Evolutionary conservation across 164 flowering plant genomes (phyloP), one percentile per base, ranked within the genome.

Genomic region (Dillenia turbinata): DNA sequence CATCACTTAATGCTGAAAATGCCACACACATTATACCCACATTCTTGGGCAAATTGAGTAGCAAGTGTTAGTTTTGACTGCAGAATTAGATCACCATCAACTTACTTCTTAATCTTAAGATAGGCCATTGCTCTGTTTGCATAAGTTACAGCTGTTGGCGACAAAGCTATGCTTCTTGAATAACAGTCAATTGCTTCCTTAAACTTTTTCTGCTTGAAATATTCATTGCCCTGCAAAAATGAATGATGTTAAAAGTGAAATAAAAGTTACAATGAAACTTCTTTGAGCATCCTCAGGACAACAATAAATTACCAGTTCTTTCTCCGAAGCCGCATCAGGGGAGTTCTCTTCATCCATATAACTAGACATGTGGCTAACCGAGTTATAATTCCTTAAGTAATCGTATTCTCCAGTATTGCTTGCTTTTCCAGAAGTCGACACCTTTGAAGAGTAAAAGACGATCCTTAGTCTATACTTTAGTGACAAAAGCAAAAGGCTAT

Each of bases 111-210:
- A 52, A 88, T 59, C 82, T 86, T 94, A 43, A 94, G 77, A 71
- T 86, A 91, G 48, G 97, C 96, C 96, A 94, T 94, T 65, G 96
- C 99, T 69, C 99, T 83, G 69, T 91, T 94, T 65, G 97, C 99
- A 81, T 77, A 86, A 60, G 91, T 92, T 17, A 91, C 99, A 5
- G 99, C 87, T 46, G 89, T 81, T 44, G 99, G 99, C 14, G 94
- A 83, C 46, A 94, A 72, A 45, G 96, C 97, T 70, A 94, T 86
- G 85, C 99, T 94, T 75, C 90, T 85, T 54, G 99, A 94, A 67
- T 94, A 91, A 72, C 97, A 89, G 15, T 94, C 97, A 69, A 89
- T 82, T 44, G 97, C 95, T 70, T 91, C 85, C 49, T 81, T 85
- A 69, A 73, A 94, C 66, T 94, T 94, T 73, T 88, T 94, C 71